Evolutionary conservation across 805 yeast species (phyloP).

Genomic region (Diddensiella santjacobensis): DNA sequence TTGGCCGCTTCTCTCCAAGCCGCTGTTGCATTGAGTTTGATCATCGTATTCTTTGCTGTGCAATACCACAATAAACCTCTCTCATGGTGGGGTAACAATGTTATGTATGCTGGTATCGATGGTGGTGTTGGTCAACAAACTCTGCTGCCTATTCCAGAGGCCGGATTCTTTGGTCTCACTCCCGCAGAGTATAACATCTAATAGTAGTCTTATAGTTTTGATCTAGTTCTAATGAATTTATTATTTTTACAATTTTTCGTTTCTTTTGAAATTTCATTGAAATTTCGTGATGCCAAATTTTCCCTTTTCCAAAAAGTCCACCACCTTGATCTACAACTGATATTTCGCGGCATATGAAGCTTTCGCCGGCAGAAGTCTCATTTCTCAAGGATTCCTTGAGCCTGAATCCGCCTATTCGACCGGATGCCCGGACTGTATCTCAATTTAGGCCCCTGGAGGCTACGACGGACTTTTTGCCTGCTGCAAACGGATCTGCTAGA

Average conservation of each 20-base stretch:
- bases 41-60: conserved; percentile 43
- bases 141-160: conserved; percentile 14
- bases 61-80: conserved; percentile 34
- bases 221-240: no score
- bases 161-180: conserved; percentile 19
- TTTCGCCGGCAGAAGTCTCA: conserved; percentile 39
- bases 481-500: conserved; percentile 90
- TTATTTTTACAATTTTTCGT: no score
- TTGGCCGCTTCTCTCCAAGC: conserved; percentile 46
- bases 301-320: no score
- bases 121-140: conserved; percentile 14
- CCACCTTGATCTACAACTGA: neutral
- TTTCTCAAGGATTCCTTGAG: conserved; percentile 72
- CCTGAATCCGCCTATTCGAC: conserved; percentile 60
- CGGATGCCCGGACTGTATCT: conserved; percentile 72
- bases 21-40: conserved; percentile 48
- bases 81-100: conserved; percentile 52
- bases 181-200: no score
- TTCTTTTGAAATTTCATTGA: no score
- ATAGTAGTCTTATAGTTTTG: no score
- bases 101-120: conserved; percentile 23
- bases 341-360: conserved; percentile 33
- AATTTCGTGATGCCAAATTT: no score
- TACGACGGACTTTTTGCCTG: conserved; percentile 72
- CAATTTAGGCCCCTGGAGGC: conserved; percentile 89